Evolutionary conservation across 2,329 filamentous ascomycete genomes (phyloP).

Genomic region (Sporothrix schenckii): DNA sequence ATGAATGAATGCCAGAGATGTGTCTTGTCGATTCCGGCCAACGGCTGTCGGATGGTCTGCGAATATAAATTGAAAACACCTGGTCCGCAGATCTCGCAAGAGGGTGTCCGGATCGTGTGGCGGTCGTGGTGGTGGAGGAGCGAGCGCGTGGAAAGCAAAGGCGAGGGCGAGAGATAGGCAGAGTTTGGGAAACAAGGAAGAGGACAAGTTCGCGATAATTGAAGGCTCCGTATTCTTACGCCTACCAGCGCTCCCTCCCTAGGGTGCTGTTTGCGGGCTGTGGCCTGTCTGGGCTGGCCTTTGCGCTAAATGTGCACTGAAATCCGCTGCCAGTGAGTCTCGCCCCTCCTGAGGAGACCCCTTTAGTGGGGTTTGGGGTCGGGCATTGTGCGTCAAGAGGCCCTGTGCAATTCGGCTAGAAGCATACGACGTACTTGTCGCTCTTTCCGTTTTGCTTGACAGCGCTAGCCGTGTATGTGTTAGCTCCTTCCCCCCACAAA

Average conservation of each 20-base stretch:
- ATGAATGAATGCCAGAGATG: neutral
- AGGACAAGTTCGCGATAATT: constrained; percentile 37
- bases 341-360: constrained; percentile 21
- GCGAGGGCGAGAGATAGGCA: constrained; percentile 17
- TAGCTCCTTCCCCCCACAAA: constrained; percentile 23
- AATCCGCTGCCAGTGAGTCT: constrained; percentile 12
- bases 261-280: constrained; percentile 1
- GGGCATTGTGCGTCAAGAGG: neutral
- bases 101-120: neutral
- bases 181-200: constrained; percentile 30
- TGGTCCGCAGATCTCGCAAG: constrained; percentile 3
- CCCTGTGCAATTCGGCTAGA: constrained; percentile 14
- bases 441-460: neutral
- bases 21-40: constrained; percentile 16
- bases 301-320: constrained; percentile 5
- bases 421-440: neutral
- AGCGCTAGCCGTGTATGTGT: neutral
- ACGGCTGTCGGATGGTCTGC: neutral
- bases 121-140: constrained; percentile 5
- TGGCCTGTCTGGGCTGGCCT: constrained; percentile 11
- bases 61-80: neutral
- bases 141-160: constrained; percentile 23
- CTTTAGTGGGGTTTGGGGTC: constrained; percentile 29
- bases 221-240: constrained; percentile 16
- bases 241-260: neutral